Evolutionary conservation across 495 filamentous ascomycete genomes (phyloP), one percentile per base, ranked within the genome.

Genomic region (Beverwykella pulmonaria): DNA sequence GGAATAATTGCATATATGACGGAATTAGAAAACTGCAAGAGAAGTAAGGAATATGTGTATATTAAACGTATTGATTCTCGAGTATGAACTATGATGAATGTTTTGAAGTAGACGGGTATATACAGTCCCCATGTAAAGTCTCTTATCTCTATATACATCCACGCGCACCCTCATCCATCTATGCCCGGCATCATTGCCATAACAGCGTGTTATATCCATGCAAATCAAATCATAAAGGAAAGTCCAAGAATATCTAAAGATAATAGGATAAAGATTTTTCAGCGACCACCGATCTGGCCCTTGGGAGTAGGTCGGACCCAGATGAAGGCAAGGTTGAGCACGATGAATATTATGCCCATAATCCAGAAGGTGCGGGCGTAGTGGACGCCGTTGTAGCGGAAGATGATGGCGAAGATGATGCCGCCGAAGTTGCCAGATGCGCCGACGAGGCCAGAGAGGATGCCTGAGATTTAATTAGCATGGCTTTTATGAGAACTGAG

Each of bases 391-490:
- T 82, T 82, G 75, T 92, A 94, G 59, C 92, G 80, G 80, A 97
- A 94, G 64, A 97, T 85, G 56, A 96, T 85, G 19, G 90, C 87
- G 74, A 95, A 96, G 60, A 94, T 80, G 39, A 96, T 88, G 20
- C 92, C 92, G 0, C 92, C 92, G 6, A 97, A 71, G 66, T 96
- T 97, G 1, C 92, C 92, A 14, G 85, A 79, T 0, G 88, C 92
- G 8, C 92, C 92, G 14, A 91, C 88, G 48, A 87, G 75, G 19
- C 92, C 92, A 12, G 87, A 88, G 22, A 96, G 81, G 59, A 95
- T 84, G 53, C 84, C 82, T 85, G 30, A 23, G 20, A 50, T 20
- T 61, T 25, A 47, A 2, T 25, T 34, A 34, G 32, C 8, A 17
- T 19, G 30, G 34, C 12, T 36, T 41, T 17, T 30, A 39, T 46